Conservation (phyloP, 495 filamentous ascomycete species). For the Friedmanniomyces endolithicus region DNA sequence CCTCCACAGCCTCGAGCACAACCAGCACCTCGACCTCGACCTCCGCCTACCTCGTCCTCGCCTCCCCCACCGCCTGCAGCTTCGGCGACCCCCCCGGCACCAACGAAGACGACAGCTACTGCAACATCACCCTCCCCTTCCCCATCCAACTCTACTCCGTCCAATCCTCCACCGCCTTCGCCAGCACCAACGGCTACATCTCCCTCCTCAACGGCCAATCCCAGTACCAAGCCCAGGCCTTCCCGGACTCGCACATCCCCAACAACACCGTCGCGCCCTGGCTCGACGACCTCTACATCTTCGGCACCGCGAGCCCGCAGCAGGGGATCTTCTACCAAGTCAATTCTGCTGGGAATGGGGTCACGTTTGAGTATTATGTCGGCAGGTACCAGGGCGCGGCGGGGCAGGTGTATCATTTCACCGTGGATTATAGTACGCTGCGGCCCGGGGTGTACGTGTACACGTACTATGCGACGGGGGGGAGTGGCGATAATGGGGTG, state of each 20-base stretch:
- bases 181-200: conserved; percentile 19
- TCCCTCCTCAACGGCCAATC: conserved; percentile 13
- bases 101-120: conserved; percentile 21
- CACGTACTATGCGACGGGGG: conserved; percentile 13
- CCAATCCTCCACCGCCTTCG: conserved; percentile 1
- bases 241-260: conserved; percentile 14
- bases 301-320: not conserved
- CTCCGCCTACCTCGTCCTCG: conserved; percentile 5
- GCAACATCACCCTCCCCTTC: conserved; percentile 18
- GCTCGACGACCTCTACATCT: conserved; percentile 17
- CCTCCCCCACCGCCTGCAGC: conserved; percentile 14
- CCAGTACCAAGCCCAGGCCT: conserved; percentile 1
- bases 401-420: conserved; percentile 15
- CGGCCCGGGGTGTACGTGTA: conserved; percentile 13
- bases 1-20: not conserved
- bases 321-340: conserved; percentile 21
- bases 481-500: conserved; percentile 1
- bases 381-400: not conserved
- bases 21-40: not conserved
- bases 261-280: conserved; percentile 18
- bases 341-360: not conserved
- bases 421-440: conserved; percentile 4
- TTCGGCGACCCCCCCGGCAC: conserved; percentile 12
- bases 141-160: conserved; percentile 11
- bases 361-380: conserved; percentile 20